These are phyloP conservation scores for Auricularia heimuer DNA, from an alignment of 768 basidiomycete genomes.

Conservation along the genomic window DNA sequence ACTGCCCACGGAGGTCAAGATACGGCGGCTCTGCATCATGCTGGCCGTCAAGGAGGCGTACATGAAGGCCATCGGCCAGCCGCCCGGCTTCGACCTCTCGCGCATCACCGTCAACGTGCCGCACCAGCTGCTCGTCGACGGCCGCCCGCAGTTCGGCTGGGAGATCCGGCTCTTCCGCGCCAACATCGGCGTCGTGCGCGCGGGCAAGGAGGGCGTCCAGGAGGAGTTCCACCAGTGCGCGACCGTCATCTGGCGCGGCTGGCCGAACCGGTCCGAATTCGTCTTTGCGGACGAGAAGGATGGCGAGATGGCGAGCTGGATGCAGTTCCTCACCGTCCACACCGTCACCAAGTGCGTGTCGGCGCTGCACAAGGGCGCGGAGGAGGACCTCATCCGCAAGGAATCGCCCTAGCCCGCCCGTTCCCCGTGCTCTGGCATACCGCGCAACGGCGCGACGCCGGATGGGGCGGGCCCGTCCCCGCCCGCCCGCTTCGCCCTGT, in stretches of 20 bases:
- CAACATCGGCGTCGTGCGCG: constrained; percentile 56
- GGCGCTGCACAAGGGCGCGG: not conserved
- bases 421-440: not conserved
- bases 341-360: constrained; percentile 13
- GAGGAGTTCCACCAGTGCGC: constrained; percentile 70
- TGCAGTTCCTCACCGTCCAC: constrained; percentile 76
- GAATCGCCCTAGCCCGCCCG: not conserved
- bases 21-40: constrained; percentile 67
- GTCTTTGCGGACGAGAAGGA: constrained; percentile 54
- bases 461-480: not conserved
- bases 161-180: constrained; percentile 77
- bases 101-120: constrained; percentile 76
- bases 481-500: not conserved
- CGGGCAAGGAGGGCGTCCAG: constrained; percentile 31
- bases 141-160: constrained; percentile 65
- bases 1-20: constrained; percentile 49
- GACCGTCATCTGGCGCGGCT: constrained; percentile 66
- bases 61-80: constrained; percentile 75
- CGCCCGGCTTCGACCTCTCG: constrained; percentile 69
- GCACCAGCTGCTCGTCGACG: constrained; percentile 54
- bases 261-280: constrained; percentile 46
- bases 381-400: not conserved
- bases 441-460: not conserved
- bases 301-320: constrained; percentile 66
- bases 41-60: constrained; percentile 75